Conservation (phyloP, 2,329 filamentous ascomycete species). For the Apiospora saccharicola region DNA sequence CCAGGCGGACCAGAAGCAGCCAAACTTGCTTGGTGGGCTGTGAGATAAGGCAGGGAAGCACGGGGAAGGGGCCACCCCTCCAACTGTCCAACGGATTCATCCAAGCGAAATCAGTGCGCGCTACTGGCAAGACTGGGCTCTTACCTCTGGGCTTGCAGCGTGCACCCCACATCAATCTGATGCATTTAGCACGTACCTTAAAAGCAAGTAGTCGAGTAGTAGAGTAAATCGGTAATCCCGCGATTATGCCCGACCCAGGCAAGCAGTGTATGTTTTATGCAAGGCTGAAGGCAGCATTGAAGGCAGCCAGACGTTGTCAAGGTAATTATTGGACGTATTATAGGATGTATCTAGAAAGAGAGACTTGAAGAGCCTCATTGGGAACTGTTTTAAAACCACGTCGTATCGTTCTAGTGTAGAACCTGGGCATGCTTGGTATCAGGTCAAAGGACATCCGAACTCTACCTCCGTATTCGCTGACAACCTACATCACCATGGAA, state of each 20-base stretch:
- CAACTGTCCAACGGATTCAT: conserved; percentile 13
- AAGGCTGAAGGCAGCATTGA: not conserved
- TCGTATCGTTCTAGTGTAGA: not conserved
- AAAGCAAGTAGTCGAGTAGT: not conserved
- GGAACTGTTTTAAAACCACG: not conserved
- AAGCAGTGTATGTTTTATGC: not conserved
- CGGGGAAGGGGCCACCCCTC: conserved; percentile 16
- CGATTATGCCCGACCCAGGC: not conserved
- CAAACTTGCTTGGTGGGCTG: conserved; percentile 20
- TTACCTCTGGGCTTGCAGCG: not conserved
- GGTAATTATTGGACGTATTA: not conserved
- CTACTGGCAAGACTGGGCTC: not conserved
- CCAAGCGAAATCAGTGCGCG: not conserved
- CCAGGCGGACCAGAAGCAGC: not conserved
- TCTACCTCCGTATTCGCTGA: not conserved
- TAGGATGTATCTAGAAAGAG: not conserved
- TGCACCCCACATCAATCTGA: not conserved
- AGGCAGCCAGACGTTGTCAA: not conserved
- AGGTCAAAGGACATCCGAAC: not conserved
- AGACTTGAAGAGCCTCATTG: not conserved
- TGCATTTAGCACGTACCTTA: not conserved
- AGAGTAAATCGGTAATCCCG: not conserved
- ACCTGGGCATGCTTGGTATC: too few relatives aligned
- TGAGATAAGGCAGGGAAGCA: conserved; percentile 10
- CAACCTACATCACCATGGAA: not conserved